Evolutionary conservation across 2,329 filamentous ascomycete genomes (phyloP), one percentile per base, ranked within the genome.

Genomic region (Aureobasidium sp.): DNA sequence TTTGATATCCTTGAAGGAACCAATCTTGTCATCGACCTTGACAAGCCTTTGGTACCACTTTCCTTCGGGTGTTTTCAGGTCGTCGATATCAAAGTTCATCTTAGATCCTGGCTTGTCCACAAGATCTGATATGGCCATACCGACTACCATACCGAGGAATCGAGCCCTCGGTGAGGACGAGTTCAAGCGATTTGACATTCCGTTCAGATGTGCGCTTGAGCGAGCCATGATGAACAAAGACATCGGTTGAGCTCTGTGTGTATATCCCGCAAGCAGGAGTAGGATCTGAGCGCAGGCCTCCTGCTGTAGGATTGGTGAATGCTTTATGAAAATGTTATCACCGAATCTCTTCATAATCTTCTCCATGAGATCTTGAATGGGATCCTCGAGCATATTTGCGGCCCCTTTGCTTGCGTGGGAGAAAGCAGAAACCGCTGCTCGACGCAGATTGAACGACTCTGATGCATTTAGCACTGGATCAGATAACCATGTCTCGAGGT

Each of bases 81-180:
- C 91, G 25, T 94, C 88, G 69, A 92, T 83, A 39, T 92, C 86
- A 69, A 99, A 97, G 63, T 89, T 86, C 71, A 99, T 85, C 61
- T 81, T 85, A 62, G 87, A 87, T 9, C 87, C 87, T 30, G 81
- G 82, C 61, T 82, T 77, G 66, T 89, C 88, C 15, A 85, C 77
- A 53, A 96, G 74, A 49, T 77, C 76, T 0, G 85, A 87, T 3
- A 88, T 77, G 1, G 87, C 84, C 66, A 91, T 91, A 4, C 90
- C 94, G 36, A 96, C 86, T 2, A 89, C 80, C 85, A 99, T 95
- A 0, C 94, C 94, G 0, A 99, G 79, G 66, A 96, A 90, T 21
- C 91, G 84, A 16, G 89, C 86, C 66, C 86, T 83, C 6, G 79
- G 78, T 44, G 94, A 91, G 4, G 91, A 87, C 16, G 91, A 83